Percentiles rank a stretch among this genome's conserved stretches.
phyloP scores from a whole-genome alignment of 1,284 basidiomycete genomes.

The Bondarzewia mesenterica region DNA sequence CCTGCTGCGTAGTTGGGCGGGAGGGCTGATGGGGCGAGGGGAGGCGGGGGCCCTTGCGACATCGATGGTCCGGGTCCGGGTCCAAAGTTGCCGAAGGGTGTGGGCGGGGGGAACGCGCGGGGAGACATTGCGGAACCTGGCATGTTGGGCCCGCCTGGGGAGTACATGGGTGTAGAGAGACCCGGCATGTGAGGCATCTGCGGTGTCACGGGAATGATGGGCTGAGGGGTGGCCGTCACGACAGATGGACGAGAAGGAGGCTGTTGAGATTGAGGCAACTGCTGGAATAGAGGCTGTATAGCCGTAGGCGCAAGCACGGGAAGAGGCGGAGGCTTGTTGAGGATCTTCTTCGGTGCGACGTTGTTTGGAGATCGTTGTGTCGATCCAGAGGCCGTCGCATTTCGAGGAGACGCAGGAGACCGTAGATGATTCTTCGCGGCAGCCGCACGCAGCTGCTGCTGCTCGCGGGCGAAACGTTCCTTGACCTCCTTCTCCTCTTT shows the following conservation, averaged over 20 bases:
- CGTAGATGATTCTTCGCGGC: constrained; percentile 27
- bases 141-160: constrained; percentile 36
- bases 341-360: constrained; percentile 44
- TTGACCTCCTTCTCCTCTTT: constrained; percentile 35
- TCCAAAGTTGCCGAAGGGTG: constrained; percentile 40
- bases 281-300: constrained; percentile 8
- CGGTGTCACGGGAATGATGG: constrained; percentile 26
- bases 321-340: constrained; percentile 29
- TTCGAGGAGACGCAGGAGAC: constrained; percentile 40
- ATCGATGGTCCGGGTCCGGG: constrained; percentile 30
- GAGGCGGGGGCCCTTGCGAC: constrained; percentile 28
- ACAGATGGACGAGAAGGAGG: constrained; percentile 14
- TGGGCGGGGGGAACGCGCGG: constrained; percentile 35
- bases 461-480: constrained; percentile 27
- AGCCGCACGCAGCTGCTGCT: constrained; percentile 21
- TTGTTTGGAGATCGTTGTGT: constrained; percentile 31
- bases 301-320: constrained; percentile 15
- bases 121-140: constrained; percentile 41
- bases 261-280: constrained; percentile 20
- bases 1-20: constrained; percentile 37
- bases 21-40: constrained; percentile 45
- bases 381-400: constrained; percentile 41
- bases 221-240: constrained; percentile 23
- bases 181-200: constrained; percentile 27
- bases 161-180: constrained; percentile 37